Percentiles rank a stretch among this genome's conserved stretches.
Conservation (phyloP, 2,329 filamentous ascomycete species). For the Elsinoe fawcettii region DNA sequence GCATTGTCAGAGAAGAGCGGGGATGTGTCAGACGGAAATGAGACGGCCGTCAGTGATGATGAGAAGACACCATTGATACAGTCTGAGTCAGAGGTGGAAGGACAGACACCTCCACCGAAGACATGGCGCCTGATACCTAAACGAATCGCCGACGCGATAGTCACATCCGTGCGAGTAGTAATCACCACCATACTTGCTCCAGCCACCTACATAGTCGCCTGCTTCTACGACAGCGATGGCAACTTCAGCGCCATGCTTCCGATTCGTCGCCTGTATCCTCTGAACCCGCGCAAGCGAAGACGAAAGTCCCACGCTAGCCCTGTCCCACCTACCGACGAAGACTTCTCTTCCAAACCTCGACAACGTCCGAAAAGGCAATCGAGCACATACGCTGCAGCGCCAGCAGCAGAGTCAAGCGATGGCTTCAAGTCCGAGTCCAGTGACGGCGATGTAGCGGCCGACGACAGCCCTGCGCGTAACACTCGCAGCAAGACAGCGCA, state of each 20-base stretch:
- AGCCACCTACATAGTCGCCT: slow-evolving; percentile 72
- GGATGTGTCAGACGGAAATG: background rate
- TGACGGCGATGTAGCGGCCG: slow-evolving; percentile 19
- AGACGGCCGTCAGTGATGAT: slow-evolving; percentile 28
- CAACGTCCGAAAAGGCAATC: slow-evolving; percentile 11
- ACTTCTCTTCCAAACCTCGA: slow-evolving; percentile 3
- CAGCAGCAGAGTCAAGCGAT: slow-evolving; percentile 13
- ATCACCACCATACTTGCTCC: slow-evolving; percentile 72
- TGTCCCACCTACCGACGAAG: slow-evolving; percentile 2
- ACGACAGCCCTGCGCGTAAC: slow-evolving; percentile 45
- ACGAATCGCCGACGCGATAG: slow-evolving; percentile 62
- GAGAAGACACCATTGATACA: slow-evolving; percentile 65
- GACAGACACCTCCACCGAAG: slow-evolving; percentile 24
- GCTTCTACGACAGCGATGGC: slow-evolving; percentile 73
- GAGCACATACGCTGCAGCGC: background rate
- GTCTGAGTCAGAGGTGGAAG: slow-evolving; percentile 25
- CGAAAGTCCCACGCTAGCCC: slow-evolving; percentile 22
- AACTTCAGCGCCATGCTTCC: slow-evolving; percentile 71
- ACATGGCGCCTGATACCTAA: slow-evolving; percentile 50
- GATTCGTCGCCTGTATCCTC: slow-evolving; percentile 53
- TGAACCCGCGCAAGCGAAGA: slow-evolving; percentile 35
- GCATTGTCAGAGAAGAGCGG: slow-evolving; percentile 4
- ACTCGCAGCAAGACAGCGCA: slow-evolving; percentile 54
- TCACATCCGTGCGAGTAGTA: slow-evolving; percentile 70
- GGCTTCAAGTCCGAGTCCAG: slow-evolving; percentile 14